Percentiles rank a stretch among this genome's conserved stretches.
These are phyloP conservation scores for Coemansia sp. DNA, from an alignment of 192 early-diverging fungal species.

Conservation along the genomic window DNA sequence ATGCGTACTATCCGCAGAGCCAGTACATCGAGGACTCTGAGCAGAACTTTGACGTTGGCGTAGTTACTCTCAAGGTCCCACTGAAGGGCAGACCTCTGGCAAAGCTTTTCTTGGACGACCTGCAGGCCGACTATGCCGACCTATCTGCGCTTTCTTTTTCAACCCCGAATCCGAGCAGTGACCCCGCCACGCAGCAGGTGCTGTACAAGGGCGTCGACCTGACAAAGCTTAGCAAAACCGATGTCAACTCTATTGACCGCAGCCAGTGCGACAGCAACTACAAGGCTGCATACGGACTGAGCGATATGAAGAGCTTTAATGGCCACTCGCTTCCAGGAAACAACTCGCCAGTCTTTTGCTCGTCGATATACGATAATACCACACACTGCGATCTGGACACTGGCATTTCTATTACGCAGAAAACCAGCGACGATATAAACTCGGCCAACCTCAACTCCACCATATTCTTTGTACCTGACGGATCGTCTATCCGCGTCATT, in stretches of 20 bases:
- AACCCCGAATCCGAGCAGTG: conserved; percentile 22
- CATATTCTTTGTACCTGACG: conserved; percentile 30
- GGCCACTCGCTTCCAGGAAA: conserved; percentile 44
- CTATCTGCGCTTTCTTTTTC: conserved; percentile 32
- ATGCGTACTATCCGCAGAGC: conserved; percentile 52
- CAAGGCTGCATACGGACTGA: conserved; percentile 28
- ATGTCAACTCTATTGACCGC: conserved; percentile 29
- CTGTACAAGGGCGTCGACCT: conserved; percentile 50
- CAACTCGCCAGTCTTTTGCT: conserved; percentile 45
- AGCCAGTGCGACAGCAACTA: conserved; percentile 37
- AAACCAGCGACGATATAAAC: conserved; percentile 16
- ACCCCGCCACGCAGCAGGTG: conserved; percentile 35
- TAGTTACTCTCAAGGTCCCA: conserved; percentile 35
- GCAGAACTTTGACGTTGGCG: conserved; percentile 53
- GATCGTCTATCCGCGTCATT: conserved; percentile 33
- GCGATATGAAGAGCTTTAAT: conserved; percentile 44
- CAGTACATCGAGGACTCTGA: conserved; percentile 28
- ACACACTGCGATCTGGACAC: conserved; percentile 40
- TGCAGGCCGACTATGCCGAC: conserved; percentile 19
- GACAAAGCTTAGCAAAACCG: conserved; percentile 28
- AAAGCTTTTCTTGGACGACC: conserved; percentile 40
- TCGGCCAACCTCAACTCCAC: conserved; percentile 52
- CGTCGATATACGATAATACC: conserved; percentile 41
- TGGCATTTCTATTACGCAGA: conserved; percentile 30
- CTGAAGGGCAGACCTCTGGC: conserved; percentile 19